These are phyloP conservation scores for Colletotrichum destructivum DNA, from an alignment of 2,329 filamentous ascomycete genomes.

Conservation along the genomic window DNA sequence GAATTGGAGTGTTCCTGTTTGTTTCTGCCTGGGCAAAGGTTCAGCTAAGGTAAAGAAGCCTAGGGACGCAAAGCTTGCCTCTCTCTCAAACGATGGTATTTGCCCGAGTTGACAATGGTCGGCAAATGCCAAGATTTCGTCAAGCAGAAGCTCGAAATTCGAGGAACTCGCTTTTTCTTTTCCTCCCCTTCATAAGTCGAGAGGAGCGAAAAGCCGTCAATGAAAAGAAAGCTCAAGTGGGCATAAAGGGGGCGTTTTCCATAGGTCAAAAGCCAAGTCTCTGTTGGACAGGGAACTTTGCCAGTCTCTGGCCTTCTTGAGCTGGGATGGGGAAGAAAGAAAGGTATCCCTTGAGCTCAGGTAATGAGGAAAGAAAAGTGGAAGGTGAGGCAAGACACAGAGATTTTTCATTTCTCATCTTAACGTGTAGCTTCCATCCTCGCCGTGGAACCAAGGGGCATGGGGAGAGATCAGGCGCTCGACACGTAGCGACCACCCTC, in stretches of 20 bases:
- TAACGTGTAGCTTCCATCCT: constrained; percentile 4
- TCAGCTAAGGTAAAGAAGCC: neutral
- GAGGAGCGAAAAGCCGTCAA: neutral
- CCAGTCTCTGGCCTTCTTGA: neutral
- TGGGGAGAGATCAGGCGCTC: neutral
- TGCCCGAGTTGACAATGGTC: neutral
- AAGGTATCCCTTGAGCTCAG: no score
- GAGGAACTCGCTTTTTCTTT: no score
- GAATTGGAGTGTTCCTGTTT: neutral
- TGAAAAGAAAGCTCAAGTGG: neutral
- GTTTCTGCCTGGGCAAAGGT: neutral
- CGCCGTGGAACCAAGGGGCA: neutral
- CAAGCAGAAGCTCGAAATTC: neutral
- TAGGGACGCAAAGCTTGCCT: neutral
- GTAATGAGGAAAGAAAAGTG: neutral
- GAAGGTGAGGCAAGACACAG: neutral
- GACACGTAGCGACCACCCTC: no score
- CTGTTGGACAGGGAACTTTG: neutral
- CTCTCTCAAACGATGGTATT: no score
- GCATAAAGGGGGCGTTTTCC: neutral
- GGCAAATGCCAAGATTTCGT: neutral
- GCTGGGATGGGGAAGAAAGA: neutral
- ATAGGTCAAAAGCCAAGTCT: neutral
- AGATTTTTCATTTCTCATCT: neutral
- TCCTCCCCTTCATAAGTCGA: neutral